A percentile compares a stretch with the other conserved stretches of the same genome.
phyloP scores from a whole-genome alignment of 306 rosid species.

The Gynostemma pentaphyllum region DNA sequence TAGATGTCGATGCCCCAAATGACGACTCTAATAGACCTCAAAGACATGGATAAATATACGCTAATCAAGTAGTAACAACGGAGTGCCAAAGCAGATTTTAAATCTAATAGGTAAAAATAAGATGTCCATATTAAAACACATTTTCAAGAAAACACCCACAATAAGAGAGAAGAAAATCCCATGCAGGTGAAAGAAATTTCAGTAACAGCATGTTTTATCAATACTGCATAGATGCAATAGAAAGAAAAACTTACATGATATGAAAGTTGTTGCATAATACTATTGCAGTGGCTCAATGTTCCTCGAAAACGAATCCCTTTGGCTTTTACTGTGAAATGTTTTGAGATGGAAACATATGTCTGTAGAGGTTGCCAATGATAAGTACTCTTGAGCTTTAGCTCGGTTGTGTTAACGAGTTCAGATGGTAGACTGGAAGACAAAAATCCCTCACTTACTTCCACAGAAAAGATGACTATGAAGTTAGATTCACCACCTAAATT shows the following conservation, averaged over 20 bases:
- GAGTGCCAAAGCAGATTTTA: no score
- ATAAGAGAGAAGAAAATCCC: no score
- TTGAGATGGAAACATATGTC: conserved; percentile 70
- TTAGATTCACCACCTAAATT: conserved; percentile 35
- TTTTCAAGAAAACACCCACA: no score
- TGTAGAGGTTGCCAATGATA: conserved; percentile 72
- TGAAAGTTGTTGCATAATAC: conserved; percentile 49
- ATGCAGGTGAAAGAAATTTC: no score
- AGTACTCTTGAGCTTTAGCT: conserved; percentile 40
- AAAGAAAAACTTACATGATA: conserved; percentile 30
- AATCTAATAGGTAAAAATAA: no score
- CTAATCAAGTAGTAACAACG: no score
- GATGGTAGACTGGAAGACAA: conserved; percentile 56
- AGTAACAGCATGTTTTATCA: neutral
- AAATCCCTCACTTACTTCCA: conserved; percentile 66
- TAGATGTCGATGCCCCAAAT: no score
- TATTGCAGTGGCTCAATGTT: conserved; percentile 52
- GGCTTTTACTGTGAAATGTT: conserved; percentile 68
- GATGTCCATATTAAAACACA: no score
- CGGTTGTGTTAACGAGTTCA: conserved; percentile 55
- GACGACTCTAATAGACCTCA: no score
- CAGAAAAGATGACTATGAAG: conserved; percentile 46
- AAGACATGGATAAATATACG: no score
- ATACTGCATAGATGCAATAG: neutral
- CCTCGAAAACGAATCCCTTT: conserved; percentile 66